phyloP scores from a whole-genome alignment of 345 rosid genomes.

The Gossypium longicalyx region DNA sequence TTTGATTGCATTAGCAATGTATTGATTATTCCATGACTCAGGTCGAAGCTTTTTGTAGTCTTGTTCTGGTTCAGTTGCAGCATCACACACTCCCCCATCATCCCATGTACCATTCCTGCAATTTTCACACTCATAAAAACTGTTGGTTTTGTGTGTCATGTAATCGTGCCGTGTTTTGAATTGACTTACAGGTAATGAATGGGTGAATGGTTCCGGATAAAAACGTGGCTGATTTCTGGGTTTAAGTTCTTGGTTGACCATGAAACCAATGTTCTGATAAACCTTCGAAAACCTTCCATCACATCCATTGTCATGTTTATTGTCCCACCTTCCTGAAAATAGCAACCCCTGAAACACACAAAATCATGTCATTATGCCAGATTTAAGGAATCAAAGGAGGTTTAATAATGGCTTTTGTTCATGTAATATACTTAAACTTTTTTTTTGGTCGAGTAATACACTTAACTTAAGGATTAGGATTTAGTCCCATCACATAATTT shows the following conservation, averaged over 20 bases:
- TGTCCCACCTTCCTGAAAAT: slow-evolving; percentile 62
- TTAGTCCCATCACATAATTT: no score
- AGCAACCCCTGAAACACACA: slow-evolving; percentile 45
- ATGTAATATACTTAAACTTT: no score
- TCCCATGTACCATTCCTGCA: slow-evolving; percentile 78
- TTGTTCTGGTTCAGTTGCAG: slow-evolving; percentile 51
- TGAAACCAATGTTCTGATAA: slow-evolving; percentile 62
- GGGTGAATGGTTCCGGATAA: slow-evolving; percentile 80
- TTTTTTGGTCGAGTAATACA: no score
- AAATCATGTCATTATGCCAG: background rate
- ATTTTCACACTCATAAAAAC: background rate
- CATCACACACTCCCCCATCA: slow-evolving; percentile 62
- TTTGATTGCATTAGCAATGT: slow-evolving; percentile 43
- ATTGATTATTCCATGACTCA: slow-evolving; percentile 48
- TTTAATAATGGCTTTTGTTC: no score
- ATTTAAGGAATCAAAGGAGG: no score
- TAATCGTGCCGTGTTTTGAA: background rate
- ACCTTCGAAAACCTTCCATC: slow-evolving; percentile 63
- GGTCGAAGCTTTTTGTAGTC: slow-evolving; percentile 37
- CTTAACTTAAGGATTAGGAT: no score
- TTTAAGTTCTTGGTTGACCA: slow-evolving; percentile 51
- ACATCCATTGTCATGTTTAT: slow-evolving; percentile 56
- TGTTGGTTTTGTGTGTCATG: background rate
- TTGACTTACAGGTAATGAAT: slow-evolving; percentile 62
- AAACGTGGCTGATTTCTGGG: slow-evolving; percentile 43